These are phyloP conservation scores for Scedosporium dehoogii DNA, from an alignment of 2,329 filamentous ascomycete species.

Conservation along the genomic window DNA sequence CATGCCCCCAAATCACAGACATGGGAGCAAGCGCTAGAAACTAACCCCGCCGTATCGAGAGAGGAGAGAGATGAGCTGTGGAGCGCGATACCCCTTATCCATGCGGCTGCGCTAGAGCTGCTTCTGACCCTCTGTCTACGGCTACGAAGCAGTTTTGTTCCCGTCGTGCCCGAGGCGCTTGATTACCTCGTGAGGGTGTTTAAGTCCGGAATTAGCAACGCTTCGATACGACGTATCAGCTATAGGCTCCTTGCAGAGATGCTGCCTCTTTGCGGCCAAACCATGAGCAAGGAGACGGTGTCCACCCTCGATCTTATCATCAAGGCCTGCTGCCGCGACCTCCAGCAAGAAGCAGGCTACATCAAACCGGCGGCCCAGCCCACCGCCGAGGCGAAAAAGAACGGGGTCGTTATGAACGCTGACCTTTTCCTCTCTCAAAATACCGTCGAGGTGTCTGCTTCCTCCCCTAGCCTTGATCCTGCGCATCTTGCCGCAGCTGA, in stretches of 20 bases:
- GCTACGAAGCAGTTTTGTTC: constrained; percentile 45
- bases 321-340: constrained; percentile 62
- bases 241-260: constrained; percentile 52
- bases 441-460: constrained; percentile 22
- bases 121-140: constrained; percentile 46
- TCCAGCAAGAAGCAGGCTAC: constrained; percentile 47
- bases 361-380: constrained; percentile 27
- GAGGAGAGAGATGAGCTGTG: constrained; percentile 78
- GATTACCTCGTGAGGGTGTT: constrained; percentile 68
- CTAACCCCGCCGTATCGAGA: constrained; percentile 62
- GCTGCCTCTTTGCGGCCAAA: constrained; percentile 52
- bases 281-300: constrained; percentile 56
- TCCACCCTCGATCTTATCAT: constrained; percentile 53
- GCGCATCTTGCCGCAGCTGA: constrained; percentile 47
- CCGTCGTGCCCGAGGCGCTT: constrained; percentile 54
- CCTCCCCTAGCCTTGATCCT: constrained; percentile 24
- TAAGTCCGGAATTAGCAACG: constrained; percentile 40
- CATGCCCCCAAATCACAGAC: constrained; percentile 36
- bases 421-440: constrained; percentile 56
- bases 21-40: constrained; percentile 42
- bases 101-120: constrained; percentile 59
- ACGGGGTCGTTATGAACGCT: constrained; percentile 47
- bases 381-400: constrained; percentile 25
- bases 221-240: constrained; percentile 45
- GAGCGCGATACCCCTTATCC: constrained; percentile 61